Conservation (phyloP, 2,329 filamentous ascomycete genomes). For the Drechmeria coniospora region DNA sequence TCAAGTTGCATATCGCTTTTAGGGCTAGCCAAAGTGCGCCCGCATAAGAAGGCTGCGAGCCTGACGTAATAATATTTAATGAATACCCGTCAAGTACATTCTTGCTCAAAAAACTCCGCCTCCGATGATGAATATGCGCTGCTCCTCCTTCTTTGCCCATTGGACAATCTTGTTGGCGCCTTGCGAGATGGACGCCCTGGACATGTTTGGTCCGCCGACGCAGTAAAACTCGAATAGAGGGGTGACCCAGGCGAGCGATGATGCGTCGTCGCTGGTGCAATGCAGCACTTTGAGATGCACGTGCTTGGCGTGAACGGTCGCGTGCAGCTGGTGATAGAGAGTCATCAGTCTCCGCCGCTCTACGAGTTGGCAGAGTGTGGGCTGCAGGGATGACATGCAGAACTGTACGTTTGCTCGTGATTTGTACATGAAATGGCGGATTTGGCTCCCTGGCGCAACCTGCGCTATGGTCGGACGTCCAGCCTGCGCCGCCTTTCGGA, state of each 20-base stretch:
- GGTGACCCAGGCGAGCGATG: constrained; percentile 80
- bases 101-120: constrained; percentile 61
- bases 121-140: constrained; percentile 89
- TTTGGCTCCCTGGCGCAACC: constrained; percentile 62
- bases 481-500: constrained; percentile 52
- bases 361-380: constrained; percentile 44
- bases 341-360: constrained; percentile 61
- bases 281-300: constrained; percentile 79
- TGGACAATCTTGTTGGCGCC: constrained; percentile 80
- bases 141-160: constrained; percentile 85
- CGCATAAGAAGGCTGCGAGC: background rate
- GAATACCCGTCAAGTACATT: background rate
- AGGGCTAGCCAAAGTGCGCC: no score
- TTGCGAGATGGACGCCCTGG: constrained; percentile 54
- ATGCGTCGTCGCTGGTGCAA: constrained; percentile 56
- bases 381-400: constrained; percentile 68
- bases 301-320: constrained; percentile 69
- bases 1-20: background rate
- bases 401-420: constrained; percentile 91
- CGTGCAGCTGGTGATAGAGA: constrained; percentile 73
- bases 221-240: constrained; percentile 89
- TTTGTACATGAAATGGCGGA: constrained; percentile 93
- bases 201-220: constrained; percentile 63
- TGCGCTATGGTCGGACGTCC: constrained; percentile 60
- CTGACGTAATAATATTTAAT: constrained; percentile 1